These are phyloP conservation scores for Penicillium psychrofluorescens DNA, from an alignment of 495 filamentous ascomycete genomes.

Conservation along the genomic window DNA sequence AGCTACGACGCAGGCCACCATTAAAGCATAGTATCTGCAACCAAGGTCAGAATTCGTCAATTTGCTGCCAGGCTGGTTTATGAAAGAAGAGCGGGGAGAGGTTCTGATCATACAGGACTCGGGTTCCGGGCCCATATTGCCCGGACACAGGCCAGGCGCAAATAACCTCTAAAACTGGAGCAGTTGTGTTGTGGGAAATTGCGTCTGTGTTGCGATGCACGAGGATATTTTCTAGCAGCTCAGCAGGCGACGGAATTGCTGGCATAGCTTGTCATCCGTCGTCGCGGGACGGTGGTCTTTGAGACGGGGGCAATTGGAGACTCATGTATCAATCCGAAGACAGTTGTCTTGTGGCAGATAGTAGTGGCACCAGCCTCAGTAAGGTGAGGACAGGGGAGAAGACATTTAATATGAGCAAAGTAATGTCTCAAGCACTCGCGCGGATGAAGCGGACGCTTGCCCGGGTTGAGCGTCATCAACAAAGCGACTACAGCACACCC, in stretches of 20 bases:
- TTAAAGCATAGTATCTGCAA: conserved; percentile 50
- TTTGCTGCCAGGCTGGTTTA: background rate
- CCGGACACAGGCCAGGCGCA: conserved; percentile 56
- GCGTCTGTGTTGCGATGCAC: conserved; percentile 16
- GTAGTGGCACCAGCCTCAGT: background rate
- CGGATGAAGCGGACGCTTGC: background rate
- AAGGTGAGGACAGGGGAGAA: background rate
- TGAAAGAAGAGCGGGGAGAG: background rate
- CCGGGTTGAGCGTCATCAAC: background rate
- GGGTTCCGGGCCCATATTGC: conserved; percentile 51
- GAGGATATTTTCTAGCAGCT: conserved; percentile 20
- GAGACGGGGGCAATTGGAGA: background rate
- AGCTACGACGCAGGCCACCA: conserved; percentile 51
- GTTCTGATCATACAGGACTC: conserved; percentile 40
- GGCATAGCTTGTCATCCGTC: conserved; percentile 31
- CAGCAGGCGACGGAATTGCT: conserved; percentile 19
- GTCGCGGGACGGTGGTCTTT: conserved; percentile 1
- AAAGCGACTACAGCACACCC: too few relatives aligned
- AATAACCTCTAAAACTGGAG: conserved; percentile 37
- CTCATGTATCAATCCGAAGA: background rate
- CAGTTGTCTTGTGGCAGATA: too few relatives aligned
- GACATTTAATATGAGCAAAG: background rate
- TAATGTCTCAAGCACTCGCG: too few relatives aligned
- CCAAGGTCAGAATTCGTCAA: conserved; percentile 4
- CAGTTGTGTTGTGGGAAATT: conserved; percentile 15